Percentiles rank a stretch among this genome's conserved stretches.
Conservation (phyloP, 1,284 basidiomycete species). For the Melampsora allii-populina region DNA sequence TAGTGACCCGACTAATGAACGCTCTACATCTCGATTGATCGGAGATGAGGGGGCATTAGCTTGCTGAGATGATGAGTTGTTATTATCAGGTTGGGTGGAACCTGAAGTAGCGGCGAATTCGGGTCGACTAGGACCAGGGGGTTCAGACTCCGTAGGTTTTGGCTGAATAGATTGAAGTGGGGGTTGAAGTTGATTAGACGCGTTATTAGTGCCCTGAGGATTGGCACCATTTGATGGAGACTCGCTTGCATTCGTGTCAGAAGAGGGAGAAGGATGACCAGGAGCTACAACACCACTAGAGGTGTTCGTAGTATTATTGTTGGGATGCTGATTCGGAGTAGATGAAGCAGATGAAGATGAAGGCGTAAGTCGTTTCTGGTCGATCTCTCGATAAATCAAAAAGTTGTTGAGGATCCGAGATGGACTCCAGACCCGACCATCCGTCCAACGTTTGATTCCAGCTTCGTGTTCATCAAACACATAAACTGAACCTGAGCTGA, state of each 20-base stretch:
- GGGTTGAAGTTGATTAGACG: conserved; percentile 46
- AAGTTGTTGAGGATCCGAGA: conserved; percentile 90
- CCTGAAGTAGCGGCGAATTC: conserved; percentile 52
- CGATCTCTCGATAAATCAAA: conserved; percentile 59
- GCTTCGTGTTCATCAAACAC: conserved; percentile 98
- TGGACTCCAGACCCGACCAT: conserved; percentile 90
- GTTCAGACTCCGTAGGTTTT: conserved; percentile 53
- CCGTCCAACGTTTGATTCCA: conserved; percentile 98
- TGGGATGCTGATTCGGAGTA: background rate
- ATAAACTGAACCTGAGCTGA: conserved; percentile 89
- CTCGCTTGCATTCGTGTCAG: background rate
- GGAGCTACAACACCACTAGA: conserved; percentile 4
- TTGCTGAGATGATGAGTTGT: conserved; percentile 47
- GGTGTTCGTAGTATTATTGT: background rate
- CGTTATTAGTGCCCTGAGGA: background rate
- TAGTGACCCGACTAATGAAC: conserved; percentile 77
- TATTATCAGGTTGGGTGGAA: conserved; percentile 31
- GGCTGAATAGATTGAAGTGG: conserved; percentile 34
- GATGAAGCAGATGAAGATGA: background rate
- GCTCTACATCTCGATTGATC: conserved; percentile 60
- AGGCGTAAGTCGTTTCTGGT: conserved; percentile 29
- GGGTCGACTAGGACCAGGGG: conserved; percentile 61
- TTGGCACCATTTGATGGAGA: background rate
- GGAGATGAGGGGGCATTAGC: conserved; percentile 62
- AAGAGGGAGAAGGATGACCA: background rate